A percentile compares a stretch with the other conserved stretches of the same genome.
Conservation (phyloP, 192 early-diverging fungal genomes). For the Entomortierella parvispora region DNA sequence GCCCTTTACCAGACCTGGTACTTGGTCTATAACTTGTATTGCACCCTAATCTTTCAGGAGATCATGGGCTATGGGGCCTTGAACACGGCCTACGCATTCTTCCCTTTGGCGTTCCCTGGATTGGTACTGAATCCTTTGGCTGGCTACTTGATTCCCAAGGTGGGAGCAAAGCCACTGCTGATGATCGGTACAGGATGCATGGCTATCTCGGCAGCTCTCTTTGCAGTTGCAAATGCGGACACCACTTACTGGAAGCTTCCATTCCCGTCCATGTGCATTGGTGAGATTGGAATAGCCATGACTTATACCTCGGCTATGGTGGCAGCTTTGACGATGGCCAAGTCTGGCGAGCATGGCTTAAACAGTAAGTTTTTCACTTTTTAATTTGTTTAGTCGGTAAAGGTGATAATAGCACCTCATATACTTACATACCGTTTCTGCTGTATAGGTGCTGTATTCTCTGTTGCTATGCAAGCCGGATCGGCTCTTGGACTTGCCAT, state of each 20-base stretch:
- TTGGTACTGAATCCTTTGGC: conserved; percentile 43
- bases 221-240: conserved; percentile 26
- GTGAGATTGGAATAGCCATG: conserved; percentile 51
- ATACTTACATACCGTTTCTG: background rate
- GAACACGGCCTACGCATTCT: conserved; percentile 57
- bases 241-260: conserved; percentile 44
- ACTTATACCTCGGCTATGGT: conserved; percentile 55
- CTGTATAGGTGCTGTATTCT: conserved; percentile 50
- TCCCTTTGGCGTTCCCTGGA: conserved; percentile 56
- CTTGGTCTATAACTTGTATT: conserved; percentile 54
- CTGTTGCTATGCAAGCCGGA: conserved; percentile 53
- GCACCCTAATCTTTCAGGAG: conserved; percentile 64
- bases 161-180: conserved; percentile 37
- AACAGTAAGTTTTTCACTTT: conserved; percentile 34
- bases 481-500: conserved; percentile 54
- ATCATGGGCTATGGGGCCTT: conserved; percentile 54
- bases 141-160: conserved; percentile 55
- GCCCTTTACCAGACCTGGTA: conserved; percentile 56
- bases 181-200: conserved; percentile 37
- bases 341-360: conserved; percentile 48
- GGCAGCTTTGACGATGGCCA: conserved; percentile 37
- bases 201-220: conserved; percentile 39
- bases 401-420: background rate
- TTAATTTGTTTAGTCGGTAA: too few species aligned
- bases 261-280: conserved; percentile 51